These are phyloP conservation scores for Macrophomina pseudophaseolina DNA, from an alignment of 2,329 filamentous ascomycete species.

Conservation along the genomic window DNA sequence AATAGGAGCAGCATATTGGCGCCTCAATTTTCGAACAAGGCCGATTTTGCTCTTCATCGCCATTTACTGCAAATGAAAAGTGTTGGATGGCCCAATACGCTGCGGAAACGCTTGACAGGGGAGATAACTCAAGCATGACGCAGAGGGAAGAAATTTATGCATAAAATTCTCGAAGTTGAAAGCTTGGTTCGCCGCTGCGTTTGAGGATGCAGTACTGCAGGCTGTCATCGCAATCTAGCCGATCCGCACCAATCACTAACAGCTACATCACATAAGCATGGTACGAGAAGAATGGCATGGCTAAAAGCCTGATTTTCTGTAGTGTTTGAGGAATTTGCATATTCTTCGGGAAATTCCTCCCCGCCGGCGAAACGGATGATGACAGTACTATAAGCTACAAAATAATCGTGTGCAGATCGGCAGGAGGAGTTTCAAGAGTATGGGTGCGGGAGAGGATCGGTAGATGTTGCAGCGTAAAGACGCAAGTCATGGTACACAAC, in stretches of 20 bases:
- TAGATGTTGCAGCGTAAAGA: not conserved
- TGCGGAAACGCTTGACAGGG: too few relatives aligned
- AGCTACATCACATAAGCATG: not conserved
- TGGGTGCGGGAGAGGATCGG: not conserved
- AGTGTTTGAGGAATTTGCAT: not conserved
- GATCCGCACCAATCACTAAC: not conserved
- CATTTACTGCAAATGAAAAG: too few relatives aligned
- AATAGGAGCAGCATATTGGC: too few relatives aligned
- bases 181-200: too few relatives aligned
- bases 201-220: too few relatives aligned
- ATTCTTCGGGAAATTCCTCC: not conserved
- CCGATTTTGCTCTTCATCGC: too few relatives aligned
- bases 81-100: too few relatives aligned
- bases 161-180: too few relatives aligned
- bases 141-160: too few relatives aligned
- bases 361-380: not conserved
- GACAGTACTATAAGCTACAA: conserved; percentile 6
- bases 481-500: not conserved
- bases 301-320: not conserved
- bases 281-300: not conserved
- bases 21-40: too few relatives aligned
- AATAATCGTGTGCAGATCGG: not conserved
- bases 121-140: too few relatives aligned
- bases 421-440: not conserved
- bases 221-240: not conserved